Evolutionary conservation across 2,329 filamentous ascomycete genomes (phyloP).

Genomic region (Phaeomoniella chlamydospora): DNA sequence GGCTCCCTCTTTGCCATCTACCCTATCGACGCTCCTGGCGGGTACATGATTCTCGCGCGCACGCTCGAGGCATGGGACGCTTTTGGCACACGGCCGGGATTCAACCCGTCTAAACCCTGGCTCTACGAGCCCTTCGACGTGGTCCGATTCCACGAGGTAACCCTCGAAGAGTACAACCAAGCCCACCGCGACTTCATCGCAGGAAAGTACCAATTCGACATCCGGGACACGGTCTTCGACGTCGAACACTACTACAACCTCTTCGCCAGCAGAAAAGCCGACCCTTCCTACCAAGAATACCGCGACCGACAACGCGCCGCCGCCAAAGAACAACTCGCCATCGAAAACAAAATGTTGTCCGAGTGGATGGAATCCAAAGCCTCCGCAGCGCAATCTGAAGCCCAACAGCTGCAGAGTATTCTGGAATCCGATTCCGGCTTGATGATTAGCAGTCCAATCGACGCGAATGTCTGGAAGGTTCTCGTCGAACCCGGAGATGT

Average conservation of each 20-base stretch:
- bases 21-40: conserved; percentile 41
- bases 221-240: conserved; percentile 35
- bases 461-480: conserved; percentile 42
- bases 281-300: conserved; percentile 12
- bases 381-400: not conserved
- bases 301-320: conserved; percentile 18
- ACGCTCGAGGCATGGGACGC: conserved; percentile 40
- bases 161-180: conserved; percentile 34
- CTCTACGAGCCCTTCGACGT: conserved; percentile 44
- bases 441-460: conserved; percentile 26
- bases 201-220: conserved; percentile 37
- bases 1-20: conserved; percentile 41
- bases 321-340: conserved; percentile 25
- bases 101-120: conserved; percentile 32
- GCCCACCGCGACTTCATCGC: conserved; percentile 33
- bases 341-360: conserved; percentile 21
- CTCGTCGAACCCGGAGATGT: conserved; percentile 25
- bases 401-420: not conserved
- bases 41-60: conserved; percentile 39
- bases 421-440: conserved; percentile 12
- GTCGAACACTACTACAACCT: conserved; percentile 40
- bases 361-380: conserved; percentile 15
- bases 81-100: conserved; percentile 36
- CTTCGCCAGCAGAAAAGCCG: conserved; percentile 28
- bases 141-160: conserved; percentile 39